Evolutionary conservation across 1,284 basidiomycete genomes (phyloP).

Genomic region (Malassezia cuniculi): DNA sequence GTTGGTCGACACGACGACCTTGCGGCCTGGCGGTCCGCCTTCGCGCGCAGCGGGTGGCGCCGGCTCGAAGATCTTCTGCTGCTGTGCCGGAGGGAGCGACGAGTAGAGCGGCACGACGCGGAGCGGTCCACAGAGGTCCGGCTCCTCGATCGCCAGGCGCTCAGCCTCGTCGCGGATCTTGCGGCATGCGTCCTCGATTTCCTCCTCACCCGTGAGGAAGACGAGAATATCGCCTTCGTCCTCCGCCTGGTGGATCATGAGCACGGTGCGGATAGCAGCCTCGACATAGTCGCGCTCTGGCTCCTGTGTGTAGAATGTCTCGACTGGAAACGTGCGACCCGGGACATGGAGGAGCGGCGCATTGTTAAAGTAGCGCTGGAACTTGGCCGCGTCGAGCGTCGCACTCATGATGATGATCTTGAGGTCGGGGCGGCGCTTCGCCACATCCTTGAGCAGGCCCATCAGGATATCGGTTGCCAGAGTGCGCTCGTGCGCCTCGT

Average conservation of each 20-base stretch:
- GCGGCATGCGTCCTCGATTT: conserved; percentile 90
- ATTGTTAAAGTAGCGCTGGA: conserved; percentile 84
- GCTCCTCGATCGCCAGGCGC: conserved; percentile 29
- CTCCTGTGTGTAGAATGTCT: conserved; percentile 85
- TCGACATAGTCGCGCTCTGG: conserved; percentile 95
- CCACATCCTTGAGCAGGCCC: conserved; percentile 68
- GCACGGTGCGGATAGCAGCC: conserved; percentile 85
- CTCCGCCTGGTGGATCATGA: conserved; percentile 95
- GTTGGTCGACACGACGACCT: conserved; percentile 90
- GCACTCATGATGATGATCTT: conserved; percentile 99
- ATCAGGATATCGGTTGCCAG: conserved; percentile 96
- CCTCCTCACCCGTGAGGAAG: conserved; percentile 95
- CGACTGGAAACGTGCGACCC: conserved; percentile 88
- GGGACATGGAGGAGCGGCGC: conserved; percentile 92
- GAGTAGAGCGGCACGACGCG: conserved; percentile 85
- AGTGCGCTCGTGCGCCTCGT: conserved; percentile 97
- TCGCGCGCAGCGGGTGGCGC: conserved; percentile 56
- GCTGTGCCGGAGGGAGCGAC: conserved; percentile 77
- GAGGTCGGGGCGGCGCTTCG: conserved; percentile 68
- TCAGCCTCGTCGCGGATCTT: conserved; percentile 69
- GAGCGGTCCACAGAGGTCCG: conserved; percentile 54
- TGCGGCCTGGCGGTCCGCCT: conserved; percentile 71
- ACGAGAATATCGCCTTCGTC: conserved; percentile 82
- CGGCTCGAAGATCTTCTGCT: conserved; percentile 86
- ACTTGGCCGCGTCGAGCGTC: conserved; percentile 90